phyloP scores from a whole-genome alignment of 169 alveolate species.

The Cryptosporidium xiaoi region DNA sequence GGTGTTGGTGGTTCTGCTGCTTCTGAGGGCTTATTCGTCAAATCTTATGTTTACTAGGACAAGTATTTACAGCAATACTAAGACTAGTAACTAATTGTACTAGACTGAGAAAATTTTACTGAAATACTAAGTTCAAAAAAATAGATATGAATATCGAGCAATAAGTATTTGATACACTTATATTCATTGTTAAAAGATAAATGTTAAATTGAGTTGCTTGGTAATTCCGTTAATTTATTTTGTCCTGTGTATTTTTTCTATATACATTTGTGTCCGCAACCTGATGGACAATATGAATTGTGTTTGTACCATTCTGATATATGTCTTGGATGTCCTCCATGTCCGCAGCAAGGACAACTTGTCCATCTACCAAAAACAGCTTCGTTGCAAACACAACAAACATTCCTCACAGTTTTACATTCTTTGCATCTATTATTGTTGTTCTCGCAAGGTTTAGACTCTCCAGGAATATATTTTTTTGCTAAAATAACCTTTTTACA shows the following conservation, averaged over 20 bases:
- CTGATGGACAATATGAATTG: conserved; percentile 54
- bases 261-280: conserved; percentile 63
- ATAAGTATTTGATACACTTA: neutral
- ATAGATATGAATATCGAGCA: too few species aligned
- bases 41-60: conserved; percentile 55
- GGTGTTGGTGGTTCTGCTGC: conserved; percentile 82
- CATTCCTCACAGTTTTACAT: conserved; percentile 19
- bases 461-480: neutral
- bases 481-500: neutral
- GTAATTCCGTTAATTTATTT: neutral
- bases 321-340: conserved; percentile 71
- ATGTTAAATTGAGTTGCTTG: neutral
- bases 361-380: conserved; percentile 57
- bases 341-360: conserved; percentile 56
- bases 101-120: too few species aligned
- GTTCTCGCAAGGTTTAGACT: neutral
- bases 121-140: too few species aligned
- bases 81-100: too few species aligned
- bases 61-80: neutral
- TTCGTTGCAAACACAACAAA: conserved; percentile 33
- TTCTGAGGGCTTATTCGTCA: conserved; percentile 57
- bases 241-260: neutral
- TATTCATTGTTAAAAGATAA: neutral
- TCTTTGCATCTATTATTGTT: conserved; percentile 19
- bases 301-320: conserved; percentile 26